phyloP scores from a whole-genome alignment of 257 asterid genomes.

The Solanum microdontum region DNA sequence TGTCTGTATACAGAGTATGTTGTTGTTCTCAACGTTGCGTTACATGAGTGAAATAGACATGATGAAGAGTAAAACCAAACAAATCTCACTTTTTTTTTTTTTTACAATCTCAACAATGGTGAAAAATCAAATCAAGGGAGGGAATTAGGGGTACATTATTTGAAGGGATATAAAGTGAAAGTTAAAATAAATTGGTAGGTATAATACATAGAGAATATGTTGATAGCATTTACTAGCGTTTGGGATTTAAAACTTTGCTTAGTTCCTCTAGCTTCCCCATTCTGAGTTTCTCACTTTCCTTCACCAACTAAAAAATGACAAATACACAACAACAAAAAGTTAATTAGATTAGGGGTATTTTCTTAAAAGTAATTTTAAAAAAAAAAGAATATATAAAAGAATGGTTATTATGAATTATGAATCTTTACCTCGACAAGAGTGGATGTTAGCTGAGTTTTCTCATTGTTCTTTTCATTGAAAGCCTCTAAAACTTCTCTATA shows the following conservation, averaged over 20 bases:
- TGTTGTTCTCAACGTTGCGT: neutral
- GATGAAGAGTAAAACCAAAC: neutral
- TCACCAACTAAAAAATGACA: slow-evolving; percentile 41
- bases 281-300: slow-evolving; percentile 65
- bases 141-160: neutral
- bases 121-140: neutral
- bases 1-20: neutral
- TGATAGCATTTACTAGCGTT: slow-evolving; percentile 3
- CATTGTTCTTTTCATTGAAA: slow-evolving; percentile 67
- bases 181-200: neutral
- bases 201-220: neutral
- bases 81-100: neutral
- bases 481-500: slow-evolving; percentile 71
- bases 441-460: slow-evolving; percentile 56
- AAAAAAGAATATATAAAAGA: neutral
- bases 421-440: slow-evolving; percentile 58
- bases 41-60: neutral
- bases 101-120: neutral
- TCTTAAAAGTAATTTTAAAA: neutral
- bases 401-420: neutral
- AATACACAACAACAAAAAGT: neutral
- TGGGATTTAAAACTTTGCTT: slow-evolving; percentile 47
- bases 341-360: neutral
- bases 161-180: neutral
- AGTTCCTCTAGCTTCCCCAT: slow-evolving; percentile 73